phyloP scores from a whole-genome alignment of 805 yeast species.

The Huiozyma naganishii region DNA sequence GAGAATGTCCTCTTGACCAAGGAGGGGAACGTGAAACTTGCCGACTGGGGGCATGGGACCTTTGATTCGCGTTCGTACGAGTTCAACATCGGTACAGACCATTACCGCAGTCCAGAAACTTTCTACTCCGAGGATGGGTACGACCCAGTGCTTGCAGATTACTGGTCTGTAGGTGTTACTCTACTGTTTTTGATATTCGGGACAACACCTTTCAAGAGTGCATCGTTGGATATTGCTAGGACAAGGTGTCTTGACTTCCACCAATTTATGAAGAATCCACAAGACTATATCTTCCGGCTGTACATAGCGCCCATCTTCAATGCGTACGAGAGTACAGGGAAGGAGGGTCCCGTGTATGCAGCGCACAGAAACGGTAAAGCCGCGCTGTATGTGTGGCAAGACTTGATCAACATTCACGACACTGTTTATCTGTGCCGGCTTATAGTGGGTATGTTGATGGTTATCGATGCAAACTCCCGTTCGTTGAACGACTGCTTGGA shows the following conservation, averaged over 20 bases:
- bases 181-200: conserved; percentile 72
- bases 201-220: conserved; percentile 61
- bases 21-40: conserved; percentile 45
- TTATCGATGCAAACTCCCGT: conserved; percentile 8
- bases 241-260: conserved; percentile 22
- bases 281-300: conserved; percentile 15
- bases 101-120: conserved; percentile 90
- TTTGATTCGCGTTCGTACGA: conserved; percentile 22
- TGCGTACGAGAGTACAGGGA: neutral
- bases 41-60: conserved; percentile 69
- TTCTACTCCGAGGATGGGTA: conserved; percentile 35
- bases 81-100: conserved; percentile 59
- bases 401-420: conserved; percentile 7
- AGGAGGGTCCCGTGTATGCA: too few species aligned
- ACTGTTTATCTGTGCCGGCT: conserved; percentile 8
- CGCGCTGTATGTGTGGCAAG: conserved; percentile 11
- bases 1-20: conserved; percentile 51
- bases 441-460: conserved; percentile 8
- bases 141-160: conserved; percentile 67
- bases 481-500: conserved; percentile 6
- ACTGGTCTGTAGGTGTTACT: conserved; percentile 83
- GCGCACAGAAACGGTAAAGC: conserved; percentile 5
- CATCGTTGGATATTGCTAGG: conserved; percentile 1
- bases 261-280: conserved; percentile 29
- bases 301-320: conserved; percentile 13